Percentiles rank a stretch among this genome's conserved stretches.
phyloP scores from a whole-genome alignment of 2,329 filamentous ascomycete genomes.

The Aciculosporium take region DNA sequence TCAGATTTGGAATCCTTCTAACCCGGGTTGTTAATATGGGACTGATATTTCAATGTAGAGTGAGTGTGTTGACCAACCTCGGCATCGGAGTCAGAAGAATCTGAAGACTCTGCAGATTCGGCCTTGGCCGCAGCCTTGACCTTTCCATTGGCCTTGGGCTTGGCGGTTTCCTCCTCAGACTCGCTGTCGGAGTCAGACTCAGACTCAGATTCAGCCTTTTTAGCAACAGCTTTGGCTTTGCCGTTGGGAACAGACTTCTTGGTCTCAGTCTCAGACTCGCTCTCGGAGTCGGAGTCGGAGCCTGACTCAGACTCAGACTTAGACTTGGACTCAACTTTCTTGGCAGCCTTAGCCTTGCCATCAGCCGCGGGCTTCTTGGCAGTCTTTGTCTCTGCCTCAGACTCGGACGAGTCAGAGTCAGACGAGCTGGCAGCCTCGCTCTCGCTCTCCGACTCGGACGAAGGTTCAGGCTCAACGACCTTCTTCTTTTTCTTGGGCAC shows the following conservation, averaged over 20 bases:
- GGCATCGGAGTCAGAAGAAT: conserved; percentile 17
- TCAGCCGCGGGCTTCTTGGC: conserved; percentile 9
- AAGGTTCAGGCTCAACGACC: conserved; percentile 27
- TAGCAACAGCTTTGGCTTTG: conserved; percentile 1
- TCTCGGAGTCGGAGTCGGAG: conserved; percentile 23
- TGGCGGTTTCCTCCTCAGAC: conserved; percentile 21
- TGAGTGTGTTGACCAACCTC: conserved; percentile 15
- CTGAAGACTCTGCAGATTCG: conserved; percentile 16
- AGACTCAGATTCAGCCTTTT: conserved; percentile 19
- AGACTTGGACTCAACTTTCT: conserved; percentile 14
- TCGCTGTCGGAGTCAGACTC: conserved; percentile 24
- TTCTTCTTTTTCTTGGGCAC: conserved; percentile 35
- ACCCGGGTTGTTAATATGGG: background rate
- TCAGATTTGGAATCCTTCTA: conserved; percentile 5
- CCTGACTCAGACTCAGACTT: conserved; percentile 6
- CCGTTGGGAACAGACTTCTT: conserved; percentile 10
- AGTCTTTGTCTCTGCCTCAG: conserved; percentile 19
- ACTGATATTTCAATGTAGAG: background rate
- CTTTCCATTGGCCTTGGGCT: conserved; percentile 10
- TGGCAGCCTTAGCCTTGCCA: conserved; percentile 15
- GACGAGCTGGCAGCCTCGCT: conserved; percentile 11
- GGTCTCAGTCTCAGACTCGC: conserved; percentile 24
- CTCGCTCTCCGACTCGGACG: conserved; percentile 24
- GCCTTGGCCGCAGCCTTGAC: conserved; percentile 16
- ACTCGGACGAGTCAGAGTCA: conserved; percentile 20